Evolutionary conservation across 352 stramenopile genomes (phyloP).

Genomic region (Globisporangium perplexum): DNA sequence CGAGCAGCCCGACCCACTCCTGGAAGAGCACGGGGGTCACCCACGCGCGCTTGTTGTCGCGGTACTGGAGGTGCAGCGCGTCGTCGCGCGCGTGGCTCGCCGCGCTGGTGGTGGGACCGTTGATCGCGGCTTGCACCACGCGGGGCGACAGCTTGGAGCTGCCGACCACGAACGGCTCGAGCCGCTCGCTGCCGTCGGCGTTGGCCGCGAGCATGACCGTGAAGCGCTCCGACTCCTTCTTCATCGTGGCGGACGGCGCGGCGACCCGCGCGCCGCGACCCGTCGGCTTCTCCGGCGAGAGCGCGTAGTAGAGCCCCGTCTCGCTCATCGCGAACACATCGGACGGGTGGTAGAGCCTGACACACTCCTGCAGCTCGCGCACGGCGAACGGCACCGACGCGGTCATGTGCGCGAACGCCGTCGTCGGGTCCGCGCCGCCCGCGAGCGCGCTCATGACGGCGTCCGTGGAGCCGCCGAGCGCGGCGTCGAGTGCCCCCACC

Average conservation of each 20-base stretch:
- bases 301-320: constrained; percentile 39
- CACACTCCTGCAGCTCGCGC: constrained; percentile 29
- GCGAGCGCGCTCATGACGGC: neutral
- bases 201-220: constrained; percentile 40
- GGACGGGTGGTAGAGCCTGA: constrained; percentile 31
- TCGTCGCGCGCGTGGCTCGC: neutral
- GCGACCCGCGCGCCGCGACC: constrained; percentile 18
- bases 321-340: constrained; percentile 61
- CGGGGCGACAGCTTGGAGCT: constrained; percentile 17
- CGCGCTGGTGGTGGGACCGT: neutral
- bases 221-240: constrained; percentile 21
- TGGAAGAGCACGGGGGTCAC: constrained; percentile 60
- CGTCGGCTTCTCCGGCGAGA: constrained; percentile 42
- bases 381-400: constrained; percentile 6
- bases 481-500: neutral
- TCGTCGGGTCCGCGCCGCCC: neutral
- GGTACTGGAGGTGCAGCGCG: constrained; percentile 33
- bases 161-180: constrained; percentile 53
- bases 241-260: constrained; percentile 17
- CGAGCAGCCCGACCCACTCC: constrained; percentile 39
- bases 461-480: neutral
- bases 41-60: constrained; percentile 45
- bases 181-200: constrained; percentile 42
- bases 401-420: constrained; percentile 3
- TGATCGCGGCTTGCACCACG: constrained; percentile 2